Percentiles rank a stretch among this genome's conserved stretches.
phyloP scores from a whole-genome alignment of 177 flowering plant species.

The Vitis hybrid region DNA sequence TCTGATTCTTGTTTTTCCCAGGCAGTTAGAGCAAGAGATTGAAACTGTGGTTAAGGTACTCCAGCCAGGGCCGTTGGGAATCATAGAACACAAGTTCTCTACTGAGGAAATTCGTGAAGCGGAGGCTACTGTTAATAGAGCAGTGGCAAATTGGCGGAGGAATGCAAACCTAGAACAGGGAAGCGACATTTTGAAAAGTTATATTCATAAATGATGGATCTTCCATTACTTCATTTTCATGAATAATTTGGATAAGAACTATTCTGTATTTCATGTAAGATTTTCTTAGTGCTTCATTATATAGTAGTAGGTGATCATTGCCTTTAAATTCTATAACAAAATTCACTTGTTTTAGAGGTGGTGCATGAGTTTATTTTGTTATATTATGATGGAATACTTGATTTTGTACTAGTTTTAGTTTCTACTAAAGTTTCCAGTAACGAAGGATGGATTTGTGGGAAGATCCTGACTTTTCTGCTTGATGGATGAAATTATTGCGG shows the following conservation, averaged over 20 bases:
- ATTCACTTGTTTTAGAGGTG: too few relatives aligned
- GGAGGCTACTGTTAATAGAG: constrained; percentile 49
- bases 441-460: too few relatives aligned
- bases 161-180: constrained; percentile 46
- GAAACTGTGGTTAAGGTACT: constrained; percentile 83
- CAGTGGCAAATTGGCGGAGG: constrained; percentile 71
- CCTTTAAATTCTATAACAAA: too few relatives aligned
- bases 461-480: too few relatives aligned
- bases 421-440: too few relatives aligned
- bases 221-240: not conserved
- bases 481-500: too few relatives aligned
- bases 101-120: constrained; percentile 66
- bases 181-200: constrained; percentile 33
- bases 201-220: constrained; percentile 28
- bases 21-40: constrained; percentile 83
- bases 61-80: constrained; percentile 88
- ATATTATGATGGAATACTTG: too few relatives aligned
- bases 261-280: too few relatives aligned
- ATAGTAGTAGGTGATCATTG: too few relatives aligned
- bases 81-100: constrained; percentile 86
- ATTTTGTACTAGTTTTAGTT: too few relatives aligned
- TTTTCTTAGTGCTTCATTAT: too few relatives aligned
- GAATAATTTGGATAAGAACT: not conserved
- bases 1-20: constrained; percentile 24
- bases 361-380: too few relatives aligned